phyloP scores from a whole-genome alignment of 495 filamentous ascomycete genomes.

The Astrothelium macrocarpum region DNA sequence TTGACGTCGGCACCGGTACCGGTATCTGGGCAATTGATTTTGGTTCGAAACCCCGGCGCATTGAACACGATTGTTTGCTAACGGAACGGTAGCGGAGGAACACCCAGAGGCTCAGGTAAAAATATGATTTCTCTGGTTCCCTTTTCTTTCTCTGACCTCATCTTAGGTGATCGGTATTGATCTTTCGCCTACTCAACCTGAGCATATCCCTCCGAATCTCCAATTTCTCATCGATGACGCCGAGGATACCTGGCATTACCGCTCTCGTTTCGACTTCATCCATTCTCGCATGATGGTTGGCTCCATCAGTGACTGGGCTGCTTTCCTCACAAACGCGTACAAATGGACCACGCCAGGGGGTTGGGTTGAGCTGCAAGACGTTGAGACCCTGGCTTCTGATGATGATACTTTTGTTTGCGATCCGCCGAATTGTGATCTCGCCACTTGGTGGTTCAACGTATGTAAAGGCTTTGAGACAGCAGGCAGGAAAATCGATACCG shows the following conservation, averaged over 20 bases:
- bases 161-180: constrained; percentile 38
- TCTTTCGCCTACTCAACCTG: constrained; percentile 44
- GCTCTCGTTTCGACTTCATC: constrained; percentile 44
- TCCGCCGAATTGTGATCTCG: neutral
- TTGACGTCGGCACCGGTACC: constrained; percentile 32
- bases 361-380: constrained; percentile 44
- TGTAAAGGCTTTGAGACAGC: constrained; percentile 10
- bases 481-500: constrained; percentile 8
- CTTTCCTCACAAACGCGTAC: constrained; percentile 36
- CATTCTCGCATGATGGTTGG: constrained; percentile 42
- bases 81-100: constrained; percentile 4
- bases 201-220: constrained; percentile 43
- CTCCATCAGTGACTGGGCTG: constrained; percentile 41
- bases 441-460: constrained; percentile 12
- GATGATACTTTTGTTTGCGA: constrained; percentile 14
- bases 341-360: constrained; percentile 35
- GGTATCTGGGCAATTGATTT: constrained; percentile 34
- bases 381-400: constrained; percentile 20
- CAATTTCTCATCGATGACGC: constrained; percentile 45
- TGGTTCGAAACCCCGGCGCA: constrained; percentile 10
- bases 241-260: constrained; percentile 45
- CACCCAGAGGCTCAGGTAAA: constrained; percentile 6
- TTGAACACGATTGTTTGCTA: neutral
- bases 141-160: constrained; percentile 19
- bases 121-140: neutral